Evolutionary conservation across 2,329 filamentous ascomycete genomes (phyloP).

Genomic region (Fusarium pseudograminearum): DNA sequence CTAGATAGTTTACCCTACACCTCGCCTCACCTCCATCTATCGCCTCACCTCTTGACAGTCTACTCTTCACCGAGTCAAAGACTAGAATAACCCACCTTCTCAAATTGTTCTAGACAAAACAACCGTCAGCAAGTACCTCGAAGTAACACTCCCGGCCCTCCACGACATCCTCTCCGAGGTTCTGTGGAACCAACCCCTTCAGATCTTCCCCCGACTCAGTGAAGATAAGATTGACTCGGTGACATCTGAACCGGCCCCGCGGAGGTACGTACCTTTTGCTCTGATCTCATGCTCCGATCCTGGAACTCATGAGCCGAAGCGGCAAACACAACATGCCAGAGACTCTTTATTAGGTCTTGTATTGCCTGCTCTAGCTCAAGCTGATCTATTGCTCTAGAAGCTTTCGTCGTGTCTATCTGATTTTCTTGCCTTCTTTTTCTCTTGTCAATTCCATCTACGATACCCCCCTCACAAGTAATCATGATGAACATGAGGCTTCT

Average conservation of each 20-base stretch:
- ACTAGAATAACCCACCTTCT: background rate
- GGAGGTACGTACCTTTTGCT: slow-evolving; percentile 17
- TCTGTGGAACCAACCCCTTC: slow-evolving; percentile 21
- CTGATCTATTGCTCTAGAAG: background rate
- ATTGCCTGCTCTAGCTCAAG: slow-evolving; percentile 12
- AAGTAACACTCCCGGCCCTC: slow-evolving; percentile 32
- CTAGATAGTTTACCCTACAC: slow-evolving; percentile 29
- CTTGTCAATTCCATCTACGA: slow-evolving; percentile 3
- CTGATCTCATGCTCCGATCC: slow-evolving; percentile 26
- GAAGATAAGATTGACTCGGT: slow-evolving; percentile 41
- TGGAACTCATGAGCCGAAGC: slow-evolving; percentile 41
- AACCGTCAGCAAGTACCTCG: slow-evolving; percentile 16
- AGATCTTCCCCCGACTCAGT: slow-evolving; percentile 36
- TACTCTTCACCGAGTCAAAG: slow-evolving; percentile 12
- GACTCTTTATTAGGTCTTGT: slow-evolving; percentile 38
- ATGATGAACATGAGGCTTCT: slow-evolving; percentile 45
- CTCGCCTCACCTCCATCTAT: background rate
- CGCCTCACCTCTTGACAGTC: background rate
- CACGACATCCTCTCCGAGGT: slow-evolving; percentile 13
- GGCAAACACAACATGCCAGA: slow-evolving; percentile 5
- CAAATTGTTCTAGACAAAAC: slow-evolving; percentile 17
- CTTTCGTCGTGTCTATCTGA: background rate
- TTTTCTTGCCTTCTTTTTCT: background rate
- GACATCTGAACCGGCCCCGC: slow-evolving; percentile 12
- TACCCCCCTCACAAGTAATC: slow-evolving; percentile 24